A percentile compares a stretch with the other conserved stretches of the same genome.
These are phyloP conservation scores for Trichothecium roseum DNA, from an alignment of 2,329 filamentous ascomycete species.

Conservation along the genomic window DNA sequence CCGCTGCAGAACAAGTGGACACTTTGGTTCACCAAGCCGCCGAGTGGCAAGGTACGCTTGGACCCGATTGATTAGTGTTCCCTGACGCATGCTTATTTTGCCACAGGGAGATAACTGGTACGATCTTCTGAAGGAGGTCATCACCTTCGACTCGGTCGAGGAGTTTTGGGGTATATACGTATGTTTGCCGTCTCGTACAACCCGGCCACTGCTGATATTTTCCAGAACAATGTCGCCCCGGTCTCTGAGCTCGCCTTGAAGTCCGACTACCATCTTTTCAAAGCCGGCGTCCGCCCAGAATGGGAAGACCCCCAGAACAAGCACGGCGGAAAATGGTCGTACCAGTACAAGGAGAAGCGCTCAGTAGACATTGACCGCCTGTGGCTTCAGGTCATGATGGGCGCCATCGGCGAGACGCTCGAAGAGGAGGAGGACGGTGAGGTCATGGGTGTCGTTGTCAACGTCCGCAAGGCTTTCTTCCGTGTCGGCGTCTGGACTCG, in stretches of 20 bases:
- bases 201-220: slow-evolving; percentile 7
- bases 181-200: slow-evolving; percentile 35
- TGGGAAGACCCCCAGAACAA: slow-evolving; percentile 99
- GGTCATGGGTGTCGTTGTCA: slow-evolving; percentile 98
- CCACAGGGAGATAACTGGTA: slow-evolving; percentile 95
- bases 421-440: slow-evolving; percentile 92
- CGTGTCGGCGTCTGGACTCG: slow-evolving; percentile 96
- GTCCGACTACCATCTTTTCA: slow-evolving; percentile 99
- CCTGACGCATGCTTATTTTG: slow-evolving; percentile 10
- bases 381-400: slow-evolving; percentile 95
- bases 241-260: slow-evolving; percentile 94
- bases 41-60: slow-evolving; percentile 72
- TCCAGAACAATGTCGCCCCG: slow-evolving; percentile 93
- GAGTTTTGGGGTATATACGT: slow-evolving; percentile 99
- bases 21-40: slow-evolving; percentile 98
- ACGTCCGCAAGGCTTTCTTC: slow-evolving; percentile 97
- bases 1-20: slow-evolving; percentile 97
- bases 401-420: slow-evolving; percentile 93
- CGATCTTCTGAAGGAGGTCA: slow-evolving; percentile 94
- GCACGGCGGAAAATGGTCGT: slow-evolving; percentile 98
- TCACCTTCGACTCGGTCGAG: slow-evolving; percentile 96
- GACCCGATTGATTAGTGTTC: neutral
- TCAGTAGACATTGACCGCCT: slow-evolving; percentile 84
- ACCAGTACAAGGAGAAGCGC: slow-evolving; percentile 94
- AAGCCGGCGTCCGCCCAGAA: slow-evolving; percentile 90